phyloP scores from a whole-genome alignment of 2,329 filamentous ascomycete genomes.

The Thielaviopsis euricoi region DNA sequence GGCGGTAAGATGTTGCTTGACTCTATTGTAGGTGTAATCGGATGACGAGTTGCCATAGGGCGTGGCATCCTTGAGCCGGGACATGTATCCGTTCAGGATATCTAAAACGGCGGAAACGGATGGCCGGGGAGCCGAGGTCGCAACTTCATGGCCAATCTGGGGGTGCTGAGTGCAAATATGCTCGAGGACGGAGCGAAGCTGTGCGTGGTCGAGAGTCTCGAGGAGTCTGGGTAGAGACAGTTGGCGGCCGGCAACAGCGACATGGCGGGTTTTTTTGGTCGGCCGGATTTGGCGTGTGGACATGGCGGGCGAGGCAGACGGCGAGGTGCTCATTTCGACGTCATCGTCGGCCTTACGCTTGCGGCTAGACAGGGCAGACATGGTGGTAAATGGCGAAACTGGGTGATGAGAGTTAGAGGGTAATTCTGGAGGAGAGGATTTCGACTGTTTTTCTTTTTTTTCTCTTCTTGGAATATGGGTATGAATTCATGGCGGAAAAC shows the following conservation, averaged over 20 bases:
- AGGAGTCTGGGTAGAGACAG: constrained; percentile 55
- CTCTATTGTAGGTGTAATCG: constrained; percentile 89
- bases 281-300: constrained; percentile 51
- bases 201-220: constrained; percentile 76
- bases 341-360: constrained; percentile 85
- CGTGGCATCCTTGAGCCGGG: constrained; percentile 59
- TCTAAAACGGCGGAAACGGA: constrained; percentile 64
- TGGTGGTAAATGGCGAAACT: constrained; percentile 30
- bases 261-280: constrained; percentile 44
- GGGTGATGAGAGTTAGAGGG: neutral
- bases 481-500: constrained; percentile 17
- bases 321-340: constrained; percentile 84
- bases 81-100: constrained; percentile 69
- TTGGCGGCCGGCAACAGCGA: constrained; percentile 47
- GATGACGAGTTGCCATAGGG: constrained; percentile 74
- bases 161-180: constrained; percentile 83
- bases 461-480: neutral
- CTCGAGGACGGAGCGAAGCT: constrained; percentile 73
- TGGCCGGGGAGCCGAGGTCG: constrained; percentile 70
- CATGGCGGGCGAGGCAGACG: constrained; percentile 63
- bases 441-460: too few species aligned
- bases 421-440: neutral
- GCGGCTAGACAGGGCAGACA: constrained; percentile 27
- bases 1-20: constrained; percentile 62
- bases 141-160: constrained; percentile 69